Evolutionary conservation across 768 basidiomycete genomes (phyloP), one percentile per base, ranked within the genome.

Genomic region (Naganishia vaughanmartiniae): DNA sequence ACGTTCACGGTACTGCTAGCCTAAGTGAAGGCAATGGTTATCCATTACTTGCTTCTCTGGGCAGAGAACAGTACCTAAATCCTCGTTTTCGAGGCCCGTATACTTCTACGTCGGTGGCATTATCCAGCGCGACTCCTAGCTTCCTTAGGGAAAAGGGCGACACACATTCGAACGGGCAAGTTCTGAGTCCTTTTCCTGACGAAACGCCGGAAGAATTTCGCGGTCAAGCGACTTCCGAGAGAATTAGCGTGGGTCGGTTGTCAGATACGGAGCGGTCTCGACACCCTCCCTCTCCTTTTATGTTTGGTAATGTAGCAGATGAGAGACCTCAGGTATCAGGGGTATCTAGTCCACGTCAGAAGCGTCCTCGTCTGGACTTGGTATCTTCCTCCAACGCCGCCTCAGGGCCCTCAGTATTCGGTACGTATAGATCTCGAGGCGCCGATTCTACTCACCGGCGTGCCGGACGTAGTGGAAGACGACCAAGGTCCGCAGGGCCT

Each of bases 321-420:
- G 57, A 24, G 2, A 36, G 21, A 5, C 31, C 15, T 15, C 15
- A 26, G n/a, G 3, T 26, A n/a, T 24, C 17, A 39, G 57, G 57
- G 17, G 31, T n/a, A 2, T 24, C 57, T 51, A 39, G 57, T 21
- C 34, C 31, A 5, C 21, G 33, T 39, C n/a, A n/a, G 9, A 58
- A 58, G 15, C 57, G 57, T 17, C 57, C 57, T 28, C 57, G 57
- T 2, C 21, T 58, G 33, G 57, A 58, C 17, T 42, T 36, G 36
- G 34, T 2, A 9, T 7, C 48, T 26, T 26, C 48, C 4, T 3
- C 21, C 24, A n/a, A 51, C 48, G 12, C 19, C n/a, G 48, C 48
- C 12, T n/a, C 48, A 21, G 48, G 24, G 24, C 21, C 24, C n/a
- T 7, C 46, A 15, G 21, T 19, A 4, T 46, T 21, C 7, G 15